Conservation (phyloP, 495 filamentous ascomycete genomes). For the Aspergillus taichungensis region DNA sequence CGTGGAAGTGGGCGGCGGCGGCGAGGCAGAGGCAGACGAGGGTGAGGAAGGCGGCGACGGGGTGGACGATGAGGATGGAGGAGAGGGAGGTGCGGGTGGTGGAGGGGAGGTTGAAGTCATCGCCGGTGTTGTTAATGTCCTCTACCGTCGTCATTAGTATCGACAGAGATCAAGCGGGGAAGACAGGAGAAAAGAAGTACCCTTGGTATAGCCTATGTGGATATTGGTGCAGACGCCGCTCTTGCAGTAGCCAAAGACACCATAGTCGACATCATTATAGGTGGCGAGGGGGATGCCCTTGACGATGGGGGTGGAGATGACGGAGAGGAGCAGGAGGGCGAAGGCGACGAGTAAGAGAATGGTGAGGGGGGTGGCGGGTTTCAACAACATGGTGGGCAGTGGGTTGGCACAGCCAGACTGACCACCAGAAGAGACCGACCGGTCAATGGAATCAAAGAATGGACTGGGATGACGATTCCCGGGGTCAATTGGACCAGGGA, state of each 20-base stretch:
- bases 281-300: constrained; percentile 73
- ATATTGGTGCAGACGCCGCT: constrained; percentile 55
- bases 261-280: constrained; percentile 70
- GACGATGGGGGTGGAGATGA: constrained; percentile 88
- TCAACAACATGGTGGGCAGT: constrained; percentile 48
- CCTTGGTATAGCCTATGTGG: constrained; percentile 75
- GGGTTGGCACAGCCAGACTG: constrained; percentile 6
- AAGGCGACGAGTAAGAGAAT: constrained; percentile 82
- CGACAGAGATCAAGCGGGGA: constrained; percentile 3
- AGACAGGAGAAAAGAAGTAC: constrained; percentile 44
- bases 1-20: constrained; percentile 75
- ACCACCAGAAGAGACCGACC: not conserved
- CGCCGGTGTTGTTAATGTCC: constrained; percentile 32
- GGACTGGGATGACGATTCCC: too few species aligned
- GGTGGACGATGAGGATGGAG: constrained; percentile 84
- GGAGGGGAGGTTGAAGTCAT: constrained; percentile 66
- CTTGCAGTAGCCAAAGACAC: constrained; percentile 87
- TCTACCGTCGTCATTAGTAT: constrained; percentile 18
- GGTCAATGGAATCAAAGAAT: not conserved
- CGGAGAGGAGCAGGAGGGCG: constrained; percentile 73
- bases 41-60: constrained; percentile 78
- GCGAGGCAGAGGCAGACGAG: constrained; percentile 77
- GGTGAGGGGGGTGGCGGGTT: constrained; percentile 87
- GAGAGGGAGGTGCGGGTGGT: constrained; percentile 76
- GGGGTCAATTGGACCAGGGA: too few species aligned